Conservation (phyloP, 805 yeast species). For the Yamadazyma phyllophila region DNA sequence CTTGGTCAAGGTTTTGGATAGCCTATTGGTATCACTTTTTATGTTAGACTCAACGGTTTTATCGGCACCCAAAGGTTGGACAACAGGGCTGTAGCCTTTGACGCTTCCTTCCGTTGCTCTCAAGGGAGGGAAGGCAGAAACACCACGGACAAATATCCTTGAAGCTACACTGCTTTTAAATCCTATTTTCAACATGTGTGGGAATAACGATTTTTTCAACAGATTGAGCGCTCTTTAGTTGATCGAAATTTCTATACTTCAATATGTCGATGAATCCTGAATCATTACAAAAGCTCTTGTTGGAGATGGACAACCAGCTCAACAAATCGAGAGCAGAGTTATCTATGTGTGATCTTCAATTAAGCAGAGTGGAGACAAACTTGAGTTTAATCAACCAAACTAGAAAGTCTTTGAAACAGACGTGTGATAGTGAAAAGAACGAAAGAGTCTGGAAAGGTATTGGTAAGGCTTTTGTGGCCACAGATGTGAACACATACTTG, state of each 20-base stretch:
- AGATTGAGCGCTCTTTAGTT: conserved; percentile 2
- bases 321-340: conserved; percentile 59
- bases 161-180: conserved; percentile 3
- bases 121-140: not conserved
- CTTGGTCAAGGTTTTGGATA: conserved; percentile 64
- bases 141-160: conserved; percentile 1
- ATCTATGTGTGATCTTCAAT: conserved; percentile 50
- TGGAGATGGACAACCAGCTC: conserved; percentile 68
- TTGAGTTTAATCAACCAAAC: conserved; percentile 57
- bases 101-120: conserved; percentile 19
- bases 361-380: conserved; percentile 48
- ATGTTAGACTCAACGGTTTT: conserved; percentile 50
- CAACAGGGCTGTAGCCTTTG: conserved; percentile 11
- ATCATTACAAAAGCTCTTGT: conserved; percentile 51
- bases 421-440: conserved; percentile 31
- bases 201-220: conserved; percentile 1
- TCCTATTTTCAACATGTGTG: conserved; percentile 8
- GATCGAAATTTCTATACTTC: not conserved
- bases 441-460: conserved; percentile 77
- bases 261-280: conserved; percentile 45
- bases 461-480: conserved; percentile 68
- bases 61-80: conserved; percentile 22
- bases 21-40: conserved; percentile 62
- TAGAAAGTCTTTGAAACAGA: conserved; percentile 46
- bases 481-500: conserved; percentile 46